Conservation (phyloP, 306 rosid species). For the Prunus persica region Prunus_persica_NCBIv2 NC_034012.1:130501-131000, state of each 20-base stretch:
- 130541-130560: slow-evolving; percentile 51
- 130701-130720: slow-evolving; percentile 39
- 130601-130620: slow-evolving; percentile 32
- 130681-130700: slow-evolving; percentile 28
- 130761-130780: slow-evolving; percentile 33
- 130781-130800: slow-evolving; percentile 41
- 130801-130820: slow-evolving; percentile 38
- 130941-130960: slow-evolving; percentile 11
- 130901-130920: slow-evolving; percentile 45
- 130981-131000: slow-evolving; percentile 18
- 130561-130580: slow-evolving; percentile 40
- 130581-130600: slow-evolving; percentile 38
- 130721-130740: slow-evolving; percentile 36
- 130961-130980: slow-evolving; percentile 15
- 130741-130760: slow-evolving; percentile 43
- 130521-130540: slow-evolving; percentile 38
- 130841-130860: slow-evolving; percentile 37
- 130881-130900: slow-evolving; percentile 35
- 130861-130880: slow-evolving; percentile 39
- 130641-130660: slow-evolving; percentile 42
- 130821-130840: slow-evolving; percentile 50
- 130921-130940: slow-evolving; percentile 28
- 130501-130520: slow-evolving; percentile 44
- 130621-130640: slow-evolving; percentile 49
- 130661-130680: slow-evolving; percentile 45